Percentiles rank a stretch among this genome's conserved stretches.
Conservation (phyloP, 1,284 basidiomycete species). For the Phenoliferia sp. region DNA sequence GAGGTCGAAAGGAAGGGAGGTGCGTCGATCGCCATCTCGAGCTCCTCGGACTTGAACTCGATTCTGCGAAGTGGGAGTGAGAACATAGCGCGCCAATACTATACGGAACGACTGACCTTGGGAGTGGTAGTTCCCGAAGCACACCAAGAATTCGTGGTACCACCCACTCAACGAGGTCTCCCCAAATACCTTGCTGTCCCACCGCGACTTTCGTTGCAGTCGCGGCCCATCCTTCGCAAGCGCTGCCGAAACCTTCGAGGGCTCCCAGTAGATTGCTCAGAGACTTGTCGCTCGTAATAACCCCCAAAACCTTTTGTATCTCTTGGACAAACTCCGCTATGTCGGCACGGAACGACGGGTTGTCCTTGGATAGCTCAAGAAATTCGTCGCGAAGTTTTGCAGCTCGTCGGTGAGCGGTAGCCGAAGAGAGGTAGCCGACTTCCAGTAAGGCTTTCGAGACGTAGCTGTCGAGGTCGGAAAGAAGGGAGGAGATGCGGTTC, state of each 20-base stretch:
- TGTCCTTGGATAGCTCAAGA: not conserved
- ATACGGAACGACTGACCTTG: slow-evolving; percentile 18
- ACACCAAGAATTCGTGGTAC: slow-evolving; percentile 45
- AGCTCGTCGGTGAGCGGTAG: not conserved
- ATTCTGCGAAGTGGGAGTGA: slow-evolving; percentile 30
- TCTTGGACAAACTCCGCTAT: slow-evolving; percentile 7
- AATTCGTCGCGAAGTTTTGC: not conserved
- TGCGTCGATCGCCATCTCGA: slow-evolving; percentile 31
- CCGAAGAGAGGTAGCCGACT: not conserved
- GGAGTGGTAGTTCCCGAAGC: slow-evolving; percentile 48
- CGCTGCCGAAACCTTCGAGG: slow-evolving; percentile 18
- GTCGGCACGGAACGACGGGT: slow-evolving; percentile 1
- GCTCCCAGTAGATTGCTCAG: slow-evolving; percentile 18
- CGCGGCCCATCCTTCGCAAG: slow-evolving; percentile 14
- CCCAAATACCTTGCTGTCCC: slow-evolving; percentile 23
- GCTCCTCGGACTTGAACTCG: slow-evolving; percentile 44
- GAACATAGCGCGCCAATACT: not conserved
- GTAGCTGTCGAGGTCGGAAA: not conserved
- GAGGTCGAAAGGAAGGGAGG: slow-evolving; percentile 34
- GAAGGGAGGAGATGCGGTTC: not conserved
- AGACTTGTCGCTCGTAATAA: slow-evolving; percentile 21
- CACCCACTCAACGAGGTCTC: slow-evolving; percentile 46
- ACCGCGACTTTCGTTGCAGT: slow-evolving; percentile 20
- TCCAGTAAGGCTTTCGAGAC: not conserved
- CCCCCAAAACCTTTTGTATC: slow-evolving; percentile 16